A percentile compares a stretch with the other conserved stretches of the same genome.
Conservation (phyloP, 345 rosid species). For the Sonneratia alba region DNA sequence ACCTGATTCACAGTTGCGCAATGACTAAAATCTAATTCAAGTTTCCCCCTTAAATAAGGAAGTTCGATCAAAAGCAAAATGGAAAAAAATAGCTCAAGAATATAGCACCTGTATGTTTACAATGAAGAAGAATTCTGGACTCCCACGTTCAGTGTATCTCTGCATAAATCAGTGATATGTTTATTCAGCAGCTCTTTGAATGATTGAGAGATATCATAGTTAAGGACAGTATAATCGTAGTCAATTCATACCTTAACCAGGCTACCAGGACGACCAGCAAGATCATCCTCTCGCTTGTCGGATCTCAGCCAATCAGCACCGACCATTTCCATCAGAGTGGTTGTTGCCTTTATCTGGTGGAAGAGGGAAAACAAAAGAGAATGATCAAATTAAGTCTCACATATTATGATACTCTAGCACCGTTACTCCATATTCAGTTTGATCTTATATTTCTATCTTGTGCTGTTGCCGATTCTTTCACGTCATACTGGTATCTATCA, state of each 20-base stretch:
- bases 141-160: constrained; percentile 42
- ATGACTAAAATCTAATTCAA: neutral
- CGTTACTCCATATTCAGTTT: too few relatives aligned
- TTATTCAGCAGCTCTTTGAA: neutral
- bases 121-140: constrained; percentile 74
- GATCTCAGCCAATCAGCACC: constrained; percentile 98
- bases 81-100: neutral
- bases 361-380: neutral
- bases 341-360: constrained; percentile 51
- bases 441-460: too few relatives aligned
- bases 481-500: too few relatives aligned
- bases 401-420: neutral
- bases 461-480: too few relatives aligned
- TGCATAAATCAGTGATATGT: constrained; percentile 16
- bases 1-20: constrained; percentile 28
- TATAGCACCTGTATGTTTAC: constrained; percentile 72
- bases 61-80: neutral
- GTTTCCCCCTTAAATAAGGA: neutral
- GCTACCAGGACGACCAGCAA: constrained; percentile 56
- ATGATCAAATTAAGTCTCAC: neutral
- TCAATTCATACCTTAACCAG: constrained; percentile 52
- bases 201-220: neutral
- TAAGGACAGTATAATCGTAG: neutral
- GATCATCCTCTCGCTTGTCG: constrained; percentile 58
- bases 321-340: constrained; percentile 70